Conservation (phyloP, 768 basidiomycete species). For the Leccinum subtestaceum region DNA sequence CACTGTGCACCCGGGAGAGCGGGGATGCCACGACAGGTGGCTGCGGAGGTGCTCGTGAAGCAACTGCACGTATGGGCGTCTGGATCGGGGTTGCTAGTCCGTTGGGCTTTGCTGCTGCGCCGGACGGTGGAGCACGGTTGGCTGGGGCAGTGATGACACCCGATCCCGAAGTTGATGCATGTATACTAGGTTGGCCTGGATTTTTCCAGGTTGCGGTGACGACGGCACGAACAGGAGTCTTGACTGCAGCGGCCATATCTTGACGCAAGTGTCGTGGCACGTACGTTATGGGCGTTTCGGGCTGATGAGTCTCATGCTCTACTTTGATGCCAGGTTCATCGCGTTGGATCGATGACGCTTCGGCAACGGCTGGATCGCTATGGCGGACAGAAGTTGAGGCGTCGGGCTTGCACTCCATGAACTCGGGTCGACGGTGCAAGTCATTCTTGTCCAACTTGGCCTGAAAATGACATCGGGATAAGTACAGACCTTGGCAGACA, state of each 20-base stretch:
- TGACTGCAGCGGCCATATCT: slow-evolving; percentile 12
- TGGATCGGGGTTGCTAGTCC: slow-evolving; percentile 36
- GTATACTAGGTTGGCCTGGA: not conserved
- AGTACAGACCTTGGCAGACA: not conserved
- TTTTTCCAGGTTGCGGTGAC: not conserved
- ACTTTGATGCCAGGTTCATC: slow-evolving; percentile 16
- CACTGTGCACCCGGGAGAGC: slow-evolving; percentile 11
- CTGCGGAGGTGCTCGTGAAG: slow-evolving; percentile 3
- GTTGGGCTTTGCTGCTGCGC: slow-evolving; percentile 2
- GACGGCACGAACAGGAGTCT: not conserved
- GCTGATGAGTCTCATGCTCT: slow-evolving; percentile 11
- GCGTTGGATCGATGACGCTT: not conserved
- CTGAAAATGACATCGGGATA: not conserved
- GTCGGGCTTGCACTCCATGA: slow-evolving; percentile 45
- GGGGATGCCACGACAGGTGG: slow-evolving; percentile 8
- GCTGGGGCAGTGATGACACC: not conserved
- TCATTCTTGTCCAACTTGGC: slow-evolving; percentile 66
- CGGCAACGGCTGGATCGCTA: not conserved
- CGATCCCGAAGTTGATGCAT: not conserved
- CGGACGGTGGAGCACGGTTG: not conserved
- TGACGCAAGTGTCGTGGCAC: slow-evolving; percentile 42
- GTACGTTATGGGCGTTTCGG: slow-evolving; percentile 29
- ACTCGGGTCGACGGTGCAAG: slow-evolving; percentile 70
- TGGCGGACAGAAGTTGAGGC: not conserved
- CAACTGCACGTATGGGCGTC: slow-evolving; percentile 32